Evolutionary conservation across 2,329 filamentous ascomycete species (phyloP), one percentile per base, ranked within the genome.

Genomic region (Hypoxylon sp.): DNA sequence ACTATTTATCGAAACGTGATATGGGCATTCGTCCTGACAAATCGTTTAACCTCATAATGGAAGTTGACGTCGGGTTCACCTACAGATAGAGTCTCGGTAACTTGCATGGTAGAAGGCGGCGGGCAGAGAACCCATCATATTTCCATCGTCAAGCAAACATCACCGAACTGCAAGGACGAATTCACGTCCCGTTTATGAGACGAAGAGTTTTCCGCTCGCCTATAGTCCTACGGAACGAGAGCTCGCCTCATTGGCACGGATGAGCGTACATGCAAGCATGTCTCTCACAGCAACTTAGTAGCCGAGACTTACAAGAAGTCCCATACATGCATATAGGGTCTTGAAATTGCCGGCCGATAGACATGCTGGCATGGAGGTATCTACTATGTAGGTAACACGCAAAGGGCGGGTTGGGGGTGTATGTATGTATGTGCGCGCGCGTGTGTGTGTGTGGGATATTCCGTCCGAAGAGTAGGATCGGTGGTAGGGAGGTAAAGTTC

Each of bases 181-280:
- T 24, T 32, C 17, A 32, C n/a, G 31, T 52, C 11, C 47, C 24
- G n/a, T 31, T 32, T 27, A 47, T 21, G 57, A 32, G 51, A 37
- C 32, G 8, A 37, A 4, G 4, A 13, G 3, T 37, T 32, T 13
- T 15, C 32, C 11, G 32, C 13, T 37, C 32, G 32, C 10, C 8
- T 44, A 44, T 32, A 17, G n/a, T 42, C 3, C 39, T 44, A 35
- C 35, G 24, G 37, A 48, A 32, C 24, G 24, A 46, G 44, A 46
- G 35, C 42, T 37, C 54, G 39, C 62, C 58, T 44, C 58, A 65
- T 68, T 65, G 57, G 66, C 21, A 68, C 66, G 66, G 66, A 55
- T 59, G 58, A 35, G 42, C 24, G 55, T 50, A 60, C 51, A 65
- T 65, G 62, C 62, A 65, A 51, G 58, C 19, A 42, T 6, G 44